Conservation (phyloP, 768 basidiomycete genomes). For the Sarcodon aspratus region DNA sequence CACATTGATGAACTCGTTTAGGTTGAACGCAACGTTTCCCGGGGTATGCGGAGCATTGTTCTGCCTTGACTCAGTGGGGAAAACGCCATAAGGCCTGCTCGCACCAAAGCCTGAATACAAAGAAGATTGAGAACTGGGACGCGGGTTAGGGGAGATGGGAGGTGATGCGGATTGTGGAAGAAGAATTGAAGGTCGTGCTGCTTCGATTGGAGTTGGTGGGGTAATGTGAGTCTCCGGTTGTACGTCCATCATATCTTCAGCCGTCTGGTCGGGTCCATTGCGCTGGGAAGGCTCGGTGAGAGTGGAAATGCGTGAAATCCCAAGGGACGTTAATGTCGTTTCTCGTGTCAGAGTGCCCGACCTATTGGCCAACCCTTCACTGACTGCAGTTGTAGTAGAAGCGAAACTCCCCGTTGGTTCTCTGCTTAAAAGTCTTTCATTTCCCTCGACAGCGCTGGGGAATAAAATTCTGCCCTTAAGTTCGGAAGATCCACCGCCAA, state of each 20-base stretch:
- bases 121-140: slow-evolving; percentile 2
- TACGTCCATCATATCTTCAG: neutral
- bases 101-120: slow-evolving; percentile 5
- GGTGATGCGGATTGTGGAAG: neutral
- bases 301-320: neutral
- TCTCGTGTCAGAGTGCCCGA: neutral
- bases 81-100: neutral
- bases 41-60: slow-evolving; percentile 26
- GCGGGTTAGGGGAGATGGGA: slow-evolving; percentile 1
- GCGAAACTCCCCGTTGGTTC: slow-evolving; percentile 31
- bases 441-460: slow-evolving; percentile 19
- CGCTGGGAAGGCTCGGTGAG: neutral
- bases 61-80: slow-evolving; percentile 1
- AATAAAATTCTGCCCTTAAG: slow-evolving; percentile 66
- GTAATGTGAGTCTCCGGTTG: neutral
- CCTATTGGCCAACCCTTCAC: neutral
- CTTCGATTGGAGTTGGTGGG: neutral
- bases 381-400: slow-evolving; percentile 14
- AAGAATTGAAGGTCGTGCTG: neutral
- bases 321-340: neutral
- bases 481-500: slow-evolving; percentile 32
- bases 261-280: neutral
- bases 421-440: slow-evolving; percentile 13
- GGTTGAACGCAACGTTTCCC: slow-evolving; percentile 37
- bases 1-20: slow-evolving; percentile 64